Percentiles rank a stretch among this genome's conserved stretches.
phyloP scores from a whole-genome alignment of 2,329 filamentous ascomycete species.

The Venturia asperata region DNA sequence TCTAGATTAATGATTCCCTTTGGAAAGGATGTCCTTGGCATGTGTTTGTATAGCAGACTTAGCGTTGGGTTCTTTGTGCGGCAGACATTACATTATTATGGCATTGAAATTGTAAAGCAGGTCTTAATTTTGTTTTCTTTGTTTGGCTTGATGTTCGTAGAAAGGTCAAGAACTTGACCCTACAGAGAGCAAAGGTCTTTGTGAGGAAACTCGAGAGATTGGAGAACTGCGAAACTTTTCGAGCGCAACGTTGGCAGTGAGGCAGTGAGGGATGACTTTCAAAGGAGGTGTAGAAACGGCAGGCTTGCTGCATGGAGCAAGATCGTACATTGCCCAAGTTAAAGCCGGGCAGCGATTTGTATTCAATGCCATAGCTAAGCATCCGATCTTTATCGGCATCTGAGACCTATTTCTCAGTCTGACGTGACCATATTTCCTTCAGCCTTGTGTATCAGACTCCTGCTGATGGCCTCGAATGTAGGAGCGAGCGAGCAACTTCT shows the following conservation, averaged over 20 bases:
- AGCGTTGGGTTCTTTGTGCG: neutral
- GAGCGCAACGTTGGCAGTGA: no score
- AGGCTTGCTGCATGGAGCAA: no score
- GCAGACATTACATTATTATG: neutral
- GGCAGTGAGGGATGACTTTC: no score
- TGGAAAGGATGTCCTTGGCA: neutral
- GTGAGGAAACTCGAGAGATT: no score
- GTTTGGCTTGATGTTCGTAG: no score
- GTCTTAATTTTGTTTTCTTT: neutral
- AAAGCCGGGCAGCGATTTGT: no score
- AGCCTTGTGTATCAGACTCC: slow-evolving; percentile 41
- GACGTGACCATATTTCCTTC: slow-evolving; percentile 7
- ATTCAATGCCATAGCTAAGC: neutral
- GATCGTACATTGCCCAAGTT: no score
- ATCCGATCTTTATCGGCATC: no score
- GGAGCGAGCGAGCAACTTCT: slow-evolving; percentile 61
- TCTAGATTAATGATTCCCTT: neutral
- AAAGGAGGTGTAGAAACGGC: no score
- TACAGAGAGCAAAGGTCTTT: no score
- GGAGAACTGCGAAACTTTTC: no score
- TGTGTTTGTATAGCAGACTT: neutral
- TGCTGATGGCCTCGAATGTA: slow-evolving; percentile 60
- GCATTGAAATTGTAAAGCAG: neutral
- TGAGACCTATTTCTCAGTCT: neutral
- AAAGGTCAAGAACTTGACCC: no score